A percentile compares a stretch with the other conserved stretches of the same genome.
phyloP scores from a whole-genome alignment of 495 filamentous ascomycete species.

The Hypoxylon rickii region DNA sequence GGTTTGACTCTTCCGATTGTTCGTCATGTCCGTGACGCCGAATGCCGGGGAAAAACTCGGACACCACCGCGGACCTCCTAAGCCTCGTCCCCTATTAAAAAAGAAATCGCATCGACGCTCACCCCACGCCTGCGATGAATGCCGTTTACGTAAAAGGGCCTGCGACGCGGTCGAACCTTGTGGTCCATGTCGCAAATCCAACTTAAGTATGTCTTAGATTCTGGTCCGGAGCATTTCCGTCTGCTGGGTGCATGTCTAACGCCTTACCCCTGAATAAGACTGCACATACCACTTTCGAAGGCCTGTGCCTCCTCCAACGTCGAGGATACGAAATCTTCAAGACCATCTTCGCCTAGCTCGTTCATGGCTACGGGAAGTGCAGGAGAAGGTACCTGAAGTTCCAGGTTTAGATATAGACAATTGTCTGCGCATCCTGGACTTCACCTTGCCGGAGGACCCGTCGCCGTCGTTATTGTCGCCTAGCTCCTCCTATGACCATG shows the following conservation, averaged over 20 bases:
- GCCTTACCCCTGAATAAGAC: neutral
- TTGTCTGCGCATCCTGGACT: constrained; percentile 5
- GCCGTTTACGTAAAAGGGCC: constrained; percentile 3
- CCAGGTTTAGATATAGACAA: constrained; percentile 6
- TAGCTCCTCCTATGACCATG: neutral
- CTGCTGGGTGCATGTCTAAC: neutral
- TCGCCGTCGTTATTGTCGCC: neutral
- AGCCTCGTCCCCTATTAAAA: neutral
- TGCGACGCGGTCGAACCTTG: constrained; percentile 8
- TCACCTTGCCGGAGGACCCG: constrained; percentile 2
- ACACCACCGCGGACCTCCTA: constrained; percentile 1
- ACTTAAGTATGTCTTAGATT: neutral
- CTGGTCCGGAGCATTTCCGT: neutral
- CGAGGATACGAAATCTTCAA: constrained; percentile 5
- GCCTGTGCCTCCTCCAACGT: neutral
- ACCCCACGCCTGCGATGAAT: constrained; percentile 6
- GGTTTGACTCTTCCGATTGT: too few relatives aligned
- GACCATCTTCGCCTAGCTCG: constrained; percentile 6
- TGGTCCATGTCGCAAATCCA: constrained; percentile 1
- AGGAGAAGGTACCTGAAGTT: neutral
- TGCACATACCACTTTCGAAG: constrained; percentile 3
- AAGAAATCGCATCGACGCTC: constrained; percentile 7
- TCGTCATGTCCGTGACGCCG: neutral
- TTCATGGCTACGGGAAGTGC: constrained; percentile 1
- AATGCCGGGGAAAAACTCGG: neutral